Percentiles rank a stretch among this genome's conserved stretches.
Evolutionary conservation across 352 stramenopile genomes (phyloP).

Genomic region (Plasmopara viticola): DNA sequence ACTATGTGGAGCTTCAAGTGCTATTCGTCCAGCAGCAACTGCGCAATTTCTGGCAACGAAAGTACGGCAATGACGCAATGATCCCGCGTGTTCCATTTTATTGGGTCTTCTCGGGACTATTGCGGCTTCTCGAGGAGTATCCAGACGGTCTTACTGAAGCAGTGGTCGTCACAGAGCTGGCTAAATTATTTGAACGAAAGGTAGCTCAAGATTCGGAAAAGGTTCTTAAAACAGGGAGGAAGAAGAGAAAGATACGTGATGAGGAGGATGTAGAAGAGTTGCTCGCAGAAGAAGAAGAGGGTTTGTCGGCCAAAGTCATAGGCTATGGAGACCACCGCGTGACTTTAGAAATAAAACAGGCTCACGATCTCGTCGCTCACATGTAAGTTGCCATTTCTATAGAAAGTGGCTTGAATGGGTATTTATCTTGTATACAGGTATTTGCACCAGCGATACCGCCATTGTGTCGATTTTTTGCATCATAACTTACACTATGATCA

Average conservation of each 20-base stretch:
- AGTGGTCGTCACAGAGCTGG: slow-evolving; percentile 55
- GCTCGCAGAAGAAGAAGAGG: slow-evolving; percentile 37
- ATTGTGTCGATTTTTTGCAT: slow-evolving; percentile 35
- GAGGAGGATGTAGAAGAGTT: slow-evolving; percentile 29
- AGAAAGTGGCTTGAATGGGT: background rate
- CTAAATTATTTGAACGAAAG: slow-evolving; percentile 33
- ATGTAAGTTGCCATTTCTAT: slow-evolving; percentile 18
- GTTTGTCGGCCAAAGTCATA: slow-evolving; percentile 27
- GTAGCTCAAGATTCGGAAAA: slow-evolving; percentile 8
- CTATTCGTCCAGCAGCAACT: slow-evolving; percentile 35
- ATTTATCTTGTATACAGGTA: slow-evolving; percentile 26
- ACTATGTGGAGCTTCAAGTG: slow-evolving; percentile 49
- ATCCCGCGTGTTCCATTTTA: slow-evolving; percentile 31
- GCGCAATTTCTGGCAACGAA: slow-evolving; percentile 31
- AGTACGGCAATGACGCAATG: slow-evolving; percentile 17
- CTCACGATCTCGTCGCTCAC: slow-evolving; percentile 14
- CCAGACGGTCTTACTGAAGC: slow-evolving; percentile 62
- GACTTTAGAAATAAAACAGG: slow-evolving; percentile 23
- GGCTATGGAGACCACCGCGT: slow-evolving; percentile 36
- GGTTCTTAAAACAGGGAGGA: background rate
- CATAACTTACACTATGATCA: slow-evolving; percentile 16
- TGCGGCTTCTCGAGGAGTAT: slow-evolving; percentile 56
- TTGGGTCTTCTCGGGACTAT: slow-evolving; percentile 52
- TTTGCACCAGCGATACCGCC: slow-evolving; percentile 54
- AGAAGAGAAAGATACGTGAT: slow-evolving; percentile 21